A percentile compares a stretch with the other conserved stretches of the same genome.
phyloP scores from a whole-genome alignment of 2,329 filamentous ascomycete genomes.

The Aspergillus pseudoglaucus region DNA sequence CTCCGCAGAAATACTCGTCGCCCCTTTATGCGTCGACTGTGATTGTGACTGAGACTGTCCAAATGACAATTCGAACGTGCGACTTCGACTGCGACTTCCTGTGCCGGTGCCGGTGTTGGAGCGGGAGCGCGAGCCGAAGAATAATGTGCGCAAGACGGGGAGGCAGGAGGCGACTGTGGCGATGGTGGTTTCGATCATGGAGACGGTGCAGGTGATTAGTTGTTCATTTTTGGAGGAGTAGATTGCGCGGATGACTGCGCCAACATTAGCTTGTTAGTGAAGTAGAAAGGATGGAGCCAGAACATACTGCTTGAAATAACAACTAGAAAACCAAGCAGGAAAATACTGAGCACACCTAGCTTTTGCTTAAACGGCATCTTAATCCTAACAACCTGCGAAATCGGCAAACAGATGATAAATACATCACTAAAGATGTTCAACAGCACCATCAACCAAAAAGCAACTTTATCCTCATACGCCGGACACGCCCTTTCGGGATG shows the following conservation, averaged over 20 bases:
- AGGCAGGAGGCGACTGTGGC: constrained; percentile 15
- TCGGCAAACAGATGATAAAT: constrained; percentile 16
- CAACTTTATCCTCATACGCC: constrained; percentile 3
- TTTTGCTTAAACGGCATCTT: constrained; percentile 15
- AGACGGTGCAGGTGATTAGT: constrained; percentile 20
- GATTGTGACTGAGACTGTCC: background rate
- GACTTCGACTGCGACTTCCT: background rate
- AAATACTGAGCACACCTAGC: constrained; percentile 13
- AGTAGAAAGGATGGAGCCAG: too few relatives aligned
- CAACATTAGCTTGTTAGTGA: too few relatives aligned
- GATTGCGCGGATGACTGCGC: constrained; percentile 18
- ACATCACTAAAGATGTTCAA: constrained; percentile 16
- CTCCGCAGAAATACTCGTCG: background rate
- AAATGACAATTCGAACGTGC: background rate
- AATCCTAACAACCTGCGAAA: constrained; percentile 12
- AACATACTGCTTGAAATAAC: constrained; percentile 16
- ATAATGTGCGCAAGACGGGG: constrained; percentile 15
- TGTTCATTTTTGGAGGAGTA: constrained; percentile 15
- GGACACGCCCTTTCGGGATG: background rate
- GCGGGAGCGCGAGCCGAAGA: constrained; percentile 17
- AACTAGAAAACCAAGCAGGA: constrained; percentile 12
- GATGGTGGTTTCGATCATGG: constrained; percentile 17
- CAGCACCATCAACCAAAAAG: constrained; percentile 16
- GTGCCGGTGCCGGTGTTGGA: background rate
- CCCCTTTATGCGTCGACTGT: background rate